Conservation (phyloP, 2,329 filamentous ascomycete species). For the Daldinia eschscholtzii region DNA sequence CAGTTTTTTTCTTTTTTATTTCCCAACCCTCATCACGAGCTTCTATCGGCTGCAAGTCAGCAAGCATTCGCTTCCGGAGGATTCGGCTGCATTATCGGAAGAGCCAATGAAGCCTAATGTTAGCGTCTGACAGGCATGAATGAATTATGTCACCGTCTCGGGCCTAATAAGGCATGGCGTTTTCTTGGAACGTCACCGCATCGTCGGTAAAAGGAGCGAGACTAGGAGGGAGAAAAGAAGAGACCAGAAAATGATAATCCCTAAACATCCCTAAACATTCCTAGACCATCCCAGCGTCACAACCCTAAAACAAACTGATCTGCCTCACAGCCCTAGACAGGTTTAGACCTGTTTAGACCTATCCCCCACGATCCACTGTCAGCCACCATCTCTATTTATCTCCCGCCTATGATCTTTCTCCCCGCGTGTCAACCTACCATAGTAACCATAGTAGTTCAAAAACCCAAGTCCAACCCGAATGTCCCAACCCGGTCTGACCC, state of each 20-base stretch:
- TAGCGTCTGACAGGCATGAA: conserved; percentile 37
- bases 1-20: conserved; percentile 3
- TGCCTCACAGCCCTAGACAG: conserved; percentile 1
- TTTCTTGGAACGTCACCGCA: conserved; percentile 41
- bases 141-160: conserved; percentile 43
- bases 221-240: conserved; percentile 6
- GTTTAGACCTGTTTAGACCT: background rate
- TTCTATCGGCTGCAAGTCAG: conserved; percentile 40
- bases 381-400: conserved; percentile 33
- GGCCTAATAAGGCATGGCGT: conserved; percentile 40
- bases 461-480: background rate
- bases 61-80: conserved; percentile 36
- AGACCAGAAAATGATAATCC: background rate
- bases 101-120: conserved; percentile 34
- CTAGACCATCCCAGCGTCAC: background rate
- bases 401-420: conserved; percentile 41
- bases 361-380: conserved; percentile 44
- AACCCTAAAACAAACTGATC: conserved; percentile 13
- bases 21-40: conserved; percentile 27
- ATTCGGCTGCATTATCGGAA: conserved; percentile 42
- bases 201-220: conserved; percentile 37
- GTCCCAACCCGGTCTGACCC: conserved; percentile 17
- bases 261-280: background rate
- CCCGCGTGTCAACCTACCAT: conserved; percentile 37
- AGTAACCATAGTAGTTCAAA: too few species aligned